Evolutionary conservation across 805 yeast genomes (phyloP), one percentile per base, ranked within the genome.

Genomic region (Kuraishia molischiana): DNA sequence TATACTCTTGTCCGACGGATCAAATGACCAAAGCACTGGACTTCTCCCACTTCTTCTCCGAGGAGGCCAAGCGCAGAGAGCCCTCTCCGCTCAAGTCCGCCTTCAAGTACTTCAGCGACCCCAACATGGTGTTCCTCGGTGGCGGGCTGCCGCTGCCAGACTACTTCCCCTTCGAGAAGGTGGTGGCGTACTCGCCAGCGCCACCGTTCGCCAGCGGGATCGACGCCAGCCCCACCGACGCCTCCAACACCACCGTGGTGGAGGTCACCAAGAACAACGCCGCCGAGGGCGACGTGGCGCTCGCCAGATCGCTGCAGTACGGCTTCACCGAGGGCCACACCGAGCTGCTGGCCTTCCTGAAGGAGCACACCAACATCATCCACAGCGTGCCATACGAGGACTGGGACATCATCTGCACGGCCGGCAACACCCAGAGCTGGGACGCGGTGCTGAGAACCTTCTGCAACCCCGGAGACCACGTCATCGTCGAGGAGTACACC

Each of bases 131-230:
- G 40, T 89, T 87, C 55, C 72, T 90, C 39, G 97, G 97, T 39
- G 98, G 97, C 50, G 98, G 98, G 5, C 72, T 90, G 49, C 98
- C 98, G 11, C 64, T 85, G 56, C 66, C 95, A 19, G 90, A 83
- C 45, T 83, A 85, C 61, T 90, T 90, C 72, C 97, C 98, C 32
- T 85, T 90, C 72, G 85, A 87, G 51, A 74, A 77, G 46, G 57
- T 90, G 41, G 56, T 69, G 18, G 80, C 82, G 11, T 75, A 74
- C 39, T 67, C 86, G 5, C 95, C 95, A 40, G 68, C 77, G 10
- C 82, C 92, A 18, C 94, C 95, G 2, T 90, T 87, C 56, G 51
- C 66, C 11, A 67, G 76, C 21, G 96, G 96, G 39, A 82, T 85
- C 44, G 85, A 79, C 24, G 78, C 81, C n/a, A 59, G 52, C 32